Evolutionary conservation across 257 asterid species (phyloP).

Genomic region (Gentiana macrophylla): DNA sequence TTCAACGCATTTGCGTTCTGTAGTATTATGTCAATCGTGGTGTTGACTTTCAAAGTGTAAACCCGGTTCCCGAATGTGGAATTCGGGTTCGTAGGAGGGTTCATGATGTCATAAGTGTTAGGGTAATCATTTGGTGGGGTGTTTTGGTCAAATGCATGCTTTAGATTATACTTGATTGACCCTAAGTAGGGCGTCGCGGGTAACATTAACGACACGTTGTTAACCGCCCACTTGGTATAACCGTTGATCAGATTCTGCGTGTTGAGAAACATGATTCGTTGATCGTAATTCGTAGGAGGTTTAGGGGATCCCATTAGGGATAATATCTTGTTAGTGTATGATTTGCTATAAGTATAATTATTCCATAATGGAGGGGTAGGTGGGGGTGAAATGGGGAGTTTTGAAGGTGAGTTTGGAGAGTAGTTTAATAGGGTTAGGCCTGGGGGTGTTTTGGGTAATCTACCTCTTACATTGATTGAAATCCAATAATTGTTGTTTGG

Average conservation of each 20-base stretch:
- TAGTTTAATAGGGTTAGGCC: constrained; percentile 65
- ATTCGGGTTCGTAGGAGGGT: constrained; percentile 43
- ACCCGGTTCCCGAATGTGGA: constrained; percentile 47
- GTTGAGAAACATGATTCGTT: constrained; percentile 41
- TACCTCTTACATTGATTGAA: constrained; percentile 48
- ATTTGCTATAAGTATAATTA: constrained; percentile 45
- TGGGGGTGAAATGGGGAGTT: constrained; percentile 35
- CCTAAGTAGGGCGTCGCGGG: constrained; percentile 71
- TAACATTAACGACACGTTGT: constrained; percentile 51
- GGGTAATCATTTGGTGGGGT: constrained; percentile 34
- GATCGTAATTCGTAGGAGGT: constrained; percentile 37
- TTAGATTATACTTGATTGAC: constrained; percentile 30
- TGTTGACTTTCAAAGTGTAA: constrained; percentile 40
- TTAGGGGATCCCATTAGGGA: constrained; percentile 29
- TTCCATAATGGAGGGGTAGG: constrained; percentile 59
- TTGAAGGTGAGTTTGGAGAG: constrained; percentile 25
- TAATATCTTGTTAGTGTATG: constrained; percentile 32
- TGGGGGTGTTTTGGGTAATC: constrained; percentile 64
- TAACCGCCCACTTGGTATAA: constrained; percentile 58
- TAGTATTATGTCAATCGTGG: constrained; percentile 54
- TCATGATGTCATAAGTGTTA: constrained; percentile 35
- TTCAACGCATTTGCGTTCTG: constrained; percentile 63
- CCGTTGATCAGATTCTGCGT: constrained; percentile 62
- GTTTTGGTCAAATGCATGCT: constrained; percentile 25
- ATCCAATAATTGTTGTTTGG: constrained; percentile 57